phyloP scores from a whole-genome alignment of 2,329 filamentous ascomycete species.

The Colletotrichum sp. region DNA sequence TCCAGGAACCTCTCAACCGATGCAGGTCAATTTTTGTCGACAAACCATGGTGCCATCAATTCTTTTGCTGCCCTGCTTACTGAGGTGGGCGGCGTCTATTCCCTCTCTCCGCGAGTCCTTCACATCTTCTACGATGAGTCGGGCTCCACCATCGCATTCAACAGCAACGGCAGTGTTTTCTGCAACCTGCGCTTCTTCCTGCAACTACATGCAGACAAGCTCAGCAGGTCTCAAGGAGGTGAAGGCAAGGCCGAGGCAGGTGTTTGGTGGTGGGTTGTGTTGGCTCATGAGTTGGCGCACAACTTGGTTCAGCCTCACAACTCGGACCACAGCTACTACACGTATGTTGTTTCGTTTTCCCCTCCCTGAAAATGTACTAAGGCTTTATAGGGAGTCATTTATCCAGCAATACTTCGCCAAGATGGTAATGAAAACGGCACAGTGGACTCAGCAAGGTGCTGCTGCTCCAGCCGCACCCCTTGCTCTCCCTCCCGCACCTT shows the following conservation, averaged over 20 bases:
- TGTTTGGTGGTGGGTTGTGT: slow-evolving; percentile 93
- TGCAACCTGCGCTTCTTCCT: slow-evolving; percentile 91
- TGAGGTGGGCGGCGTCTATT: slow-evolving; percentile 76
- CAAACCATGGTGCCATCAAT: slow-evolving; percentile 68
- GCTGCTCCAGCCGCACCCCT: not conserved
- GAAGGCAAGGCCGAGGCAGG: slow-evolving; percentile 68
- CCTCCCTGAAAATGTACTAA: not conserved
- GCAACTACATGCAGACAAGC: slow-evolving; percentile 70
- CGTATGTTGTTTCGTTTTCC: slow-evolving; percentile 46
- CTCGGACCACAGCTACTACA: slow-evolving; percentile 83
- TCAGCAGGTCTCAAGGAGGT: slow-evolving; percentile 35
- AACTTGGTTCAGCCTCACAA: slow-evolving; percentile 85
- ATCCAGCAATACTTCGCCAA: slow-evolving; percentile 78
- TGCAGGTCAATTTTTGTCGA: slow-evolving; percentile 61
- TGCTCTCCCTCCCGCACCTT: slow-evolving; percentile 1
- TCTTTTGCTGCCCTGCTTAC: slow-evolving; percentile 72
- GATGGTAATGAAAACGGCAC: slow-evolving; percentile 63
- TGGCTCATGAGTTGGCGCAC: slow-evolving; percentile 95
- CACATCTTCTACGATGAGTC: slow-evolving; percentile 87
- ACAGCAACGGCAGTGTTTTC: slow-evolving; percentile 84
- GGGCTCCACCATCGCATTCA: slow-evolving; percentile 91
- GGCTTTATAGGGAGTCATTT: slow-evolving; percentile 68
- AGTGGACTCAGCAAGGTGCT: slow-evolving; percentile 31
- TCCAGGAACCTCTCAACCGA: slow-evolving; percentile 56
- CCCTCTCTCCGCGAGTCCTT: slow-evolving; percentile 69